These are phyloP conservation scores for Pleurotus platypus DNA, from an alignment of 768 basidiomycete genomes.

Conservation along the genomic window DNA sequence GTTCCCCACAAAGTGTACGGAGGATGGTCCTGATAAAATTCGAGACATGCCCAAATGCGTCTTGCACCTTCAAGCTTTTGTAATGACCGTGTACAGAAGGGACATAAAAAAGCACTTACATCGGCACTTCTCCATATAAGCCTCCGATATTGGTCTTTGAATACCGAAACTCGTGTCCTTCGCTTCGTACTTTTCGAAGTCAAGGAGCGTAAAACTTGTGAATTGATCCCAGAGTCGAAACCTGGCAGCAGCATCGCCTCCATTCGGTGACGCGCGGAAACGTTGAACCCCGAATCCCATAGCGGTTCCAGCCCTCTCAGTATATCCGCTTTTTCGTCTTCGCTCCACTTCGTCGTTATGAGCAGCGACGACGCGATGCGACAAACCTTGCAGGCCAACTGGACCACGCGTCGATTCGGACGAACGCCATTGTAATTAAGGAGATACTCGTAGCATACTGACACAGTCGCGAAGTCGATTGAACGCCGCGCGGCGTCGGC, in stretches of 20 bases:
- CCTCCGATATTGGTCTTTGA: conserved; percentile 43
- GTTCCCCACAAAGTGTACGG: conserved; percentile 27
- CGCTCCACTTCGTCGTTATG: conserved; percentile 47
- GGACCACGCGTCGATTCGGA: conserved; percentile 58
- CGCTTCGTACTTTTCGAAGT: conserved; percentile 13
- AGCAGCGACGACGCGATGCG: conserved; percentile 32
- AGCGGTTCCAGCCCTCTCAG: conserved; percentile 59
- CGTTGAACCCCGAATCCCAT: not conserved
- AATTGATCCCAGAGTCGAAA: conserved; percentile 58
- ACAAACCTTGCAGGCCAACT: conserved; percentile 54
- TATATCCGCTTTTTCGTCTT: conserved; percentile 62
- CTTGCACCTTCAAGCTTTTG: conserved; percentile 45
- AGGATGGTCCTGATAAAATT: conserved; percentile 38
- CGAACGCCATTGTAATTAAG: conserved; percentile 63
- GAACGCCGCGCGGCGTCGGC: conserved; percentile 63
- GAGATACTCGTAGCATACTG: conserved; percentile 66
- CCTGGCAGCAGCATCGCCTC: conserved; percentile 46
- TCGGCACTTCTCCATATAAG: conserved; percentile 67
- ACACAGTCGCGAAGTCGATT: conserved; percentile 65
- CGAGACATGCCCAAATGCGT: conserved; percentile 27
- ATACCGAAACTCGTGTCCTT: conserved; percentile 10
- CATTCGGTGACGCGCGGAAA: conserved; percentile 17
- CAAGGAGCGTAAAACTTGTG: conserved; percentile 41
- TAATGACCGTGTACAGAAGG: not conserved
- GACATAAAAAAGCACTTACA: conserved; percentile 37